Percentiles rank a stretch among this genome's conserved stretches.
Evolutionary conservation across 2,329 filamentous ascomycete species (phyloP).

Genomic region (Cladosporium sphaerospermum): DNA sequence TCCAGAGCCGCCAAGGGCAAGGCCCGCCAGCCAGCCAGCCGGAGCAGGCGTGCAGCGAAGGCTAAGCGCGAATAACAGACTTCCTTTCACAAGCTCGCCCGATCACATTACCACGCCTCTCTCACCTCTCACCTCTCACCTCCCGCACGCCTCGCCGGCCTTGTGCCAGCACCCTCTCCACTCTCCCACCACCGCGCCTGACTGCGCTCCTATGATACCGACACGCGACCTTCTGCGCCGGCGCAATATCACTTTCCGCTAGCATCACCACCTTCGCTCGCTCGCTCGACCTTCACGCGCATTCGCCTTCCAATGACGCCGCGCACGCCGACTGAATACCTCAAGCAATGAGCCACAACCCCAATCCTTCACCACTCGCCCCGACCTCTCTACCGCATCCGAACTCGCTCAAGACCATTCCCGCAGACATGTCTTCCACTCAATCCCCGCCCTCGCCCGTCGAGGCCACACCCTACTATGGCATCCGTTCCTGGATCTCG

Average conservation of each 20-base stretch:
- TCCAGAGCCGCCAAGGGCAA: too few species aligned
- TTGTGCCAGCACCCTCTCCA: neutral
- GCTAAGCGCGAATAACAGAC: neutral
- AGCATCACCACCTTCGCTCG: neutral
- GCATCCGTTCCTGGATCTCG: conserved; percentile 46
- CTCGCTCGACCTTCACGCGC: neutral
- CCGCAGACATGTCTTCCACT: neutral
- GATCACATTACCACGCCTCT: neutral
- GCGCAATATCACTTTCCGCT: conserved; percentile 3
- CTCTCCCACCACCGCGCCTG: neutral
- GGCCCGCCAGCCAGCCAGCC: too few species aligned
- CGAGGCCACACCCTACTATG: conserved; percentile 12
- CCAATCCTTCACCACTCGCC: neutral
- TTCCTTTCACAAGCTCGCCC: neutral
- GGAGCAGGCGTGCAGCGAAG: neutral
- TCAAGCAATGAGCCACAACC: neutral
- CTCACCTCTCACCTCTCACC: neutral
- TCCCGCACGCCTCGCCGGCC: neutral
- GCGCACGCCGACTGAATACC: neutral
- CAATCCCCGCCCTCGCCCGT: neutral
- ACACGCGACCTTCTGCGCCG: conserved; percentile 4
- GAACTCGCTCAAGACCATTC: neutral
- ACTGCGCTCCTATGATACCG: conserved; percentile 4
- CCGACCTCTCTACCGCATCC: neutral
- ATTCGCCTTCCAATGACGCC: conserved; percentile 9